Conservation (phyloP, 164 flowering plant genomes). For the Liriodendron chinense region DNA sequence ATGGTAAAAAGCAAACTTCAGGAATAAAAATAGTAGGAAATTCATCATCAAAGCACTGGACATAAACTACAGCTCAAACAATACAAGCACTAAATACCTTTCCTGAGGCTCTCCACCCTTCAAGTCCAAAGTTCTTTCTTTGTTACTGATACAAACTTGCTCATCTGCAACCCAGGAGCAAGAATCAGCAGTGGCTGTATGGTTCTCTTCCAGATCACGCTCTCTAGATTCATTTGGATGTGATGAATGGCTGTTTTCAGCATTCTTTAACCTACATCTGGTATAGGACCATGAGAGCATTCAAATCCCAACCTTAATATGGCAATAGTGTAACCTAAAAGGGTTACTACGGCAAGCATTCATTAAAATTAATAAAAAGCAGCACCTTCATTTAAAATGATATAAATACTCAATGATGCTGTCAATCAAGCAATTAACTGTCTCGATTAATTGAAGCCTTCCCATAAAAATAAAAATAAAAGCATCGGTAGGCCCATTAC, state of each 20-base stretch:
- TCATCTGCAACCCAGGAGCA: slow-evolving; percentile 53
- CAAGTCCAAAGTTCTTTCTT: slow-evolving; percentile 23
- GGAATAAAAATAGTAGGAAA: not conserved
- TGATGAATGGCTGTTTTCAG: slow-evolving; percentile 26
- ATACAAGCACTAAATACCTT: slow-evolving; percentile 34
- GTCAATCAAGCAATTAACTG: too few species aligned
- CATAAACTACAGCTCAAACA: not conserved
- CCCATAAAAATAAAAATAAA: too few species aligned
- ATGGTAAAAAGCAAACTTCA: not conserved
- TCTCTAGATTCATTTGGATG: slow-evolving; percentile 28
- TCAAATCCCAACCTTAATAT: not conserved
- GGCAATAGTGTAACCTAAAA: not conserved
- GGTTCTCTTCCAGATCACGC: slow-evolving; percentile 33
- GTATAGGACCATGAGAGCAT: not conserved
- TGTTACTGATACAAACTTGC: slow-evolving; percentile 47
- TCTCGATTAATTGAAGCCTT: too few species aligned
- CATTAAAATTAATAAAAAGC: too few species aligned
- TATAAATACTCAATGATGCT: too few species aligned
- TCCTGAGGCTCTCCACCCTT: slow-evolving; percentile 24
- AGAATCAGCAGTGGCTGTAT: slow-evolving; percentile 51
- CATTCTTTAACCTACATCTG: slow-evolving; percentile 39
- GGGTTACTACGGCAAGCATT: not conserved
- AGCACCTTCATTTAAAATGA: too few species aligned
- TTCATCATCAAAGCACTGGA: not conserved
- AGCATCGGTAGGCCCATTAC: too few species aligned